phyloP scores from a whole-genome alignment of 371 early-diverging fungal genomes.

The Syncephalis plumigaleata region DNA sequence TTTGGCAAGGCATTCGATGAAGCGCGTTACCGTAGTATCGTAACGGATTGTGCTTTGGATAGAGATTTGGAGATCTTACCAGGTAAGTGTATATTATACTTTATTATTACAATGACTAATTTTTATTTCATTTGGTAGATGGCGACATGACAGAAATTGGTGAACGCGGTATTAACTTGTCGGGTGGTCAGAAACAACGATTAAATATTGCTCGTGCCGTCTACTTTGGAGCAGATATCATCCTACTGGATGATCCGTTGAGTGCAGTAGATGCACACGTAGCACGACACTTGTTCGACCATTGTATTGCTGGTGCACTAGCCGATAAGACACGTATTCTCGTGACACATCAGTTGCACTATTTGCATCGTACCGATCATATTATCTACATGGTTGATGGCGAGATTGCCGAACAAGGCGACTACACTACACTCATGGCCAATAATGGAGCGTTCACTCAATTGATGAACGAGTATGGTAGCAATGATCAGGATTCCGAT shows the following conservation, averaged over 20 bases:
- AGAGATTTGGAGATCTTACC: slow-evolving; percentile 4
- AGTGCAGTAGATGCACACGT: slow-evolving; percentile 57
- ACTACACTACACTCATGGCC: slow-evolving; percentile 25
- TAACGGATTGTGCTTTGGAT: too few species aligned
- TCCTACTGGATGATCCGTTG: slow-evolving; percentile 62
- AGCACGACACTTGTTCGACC: slow-evolving; percentile 18
- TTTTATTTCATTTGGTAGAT: too few species aligned
- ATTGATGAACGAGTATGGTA: slow-evolving; percentile 26
- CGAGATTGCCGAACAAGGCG: slow-evolving; percentile 27
- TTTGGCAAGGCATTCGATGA: slow-evolving; percentile 72
- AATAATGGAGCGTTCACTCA: slow-evolving; percentile 20
- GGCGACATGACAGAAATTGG: slow-evolving; percentile 85
- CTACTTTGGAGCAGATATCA: slow-evolving; percentile 27
- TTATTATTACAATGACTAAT: slow-evolving; percentile 43
- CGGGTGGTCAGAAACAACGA: slow-evolving; percentile 78
- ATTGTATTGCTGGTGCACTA: slow-evolving; percentile 22
- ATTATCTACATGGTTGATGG: slow-evolving; percentile 55
- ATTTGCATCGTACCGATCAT: slow-evolving; percentile 39
- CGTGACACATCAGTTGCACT: slow-evolving; percentile 83
- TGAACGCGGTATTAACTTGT: slow-evolving; percentile 71
- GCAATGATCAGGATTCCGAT: slow-evolving; percentile 16
- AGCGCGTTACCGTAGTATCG: slow-evolving; percentile 23
- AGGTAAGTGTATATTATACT: slow-evolving; percentile 37
- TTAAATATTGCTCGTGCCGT: slow-evolving; percentile 19
- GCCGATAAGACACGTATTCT: slow-evolving; percentile 66